phyloP scores from a whole-genome alignment of 306 rosid species.

The Medicago ruthenica region DNA sequence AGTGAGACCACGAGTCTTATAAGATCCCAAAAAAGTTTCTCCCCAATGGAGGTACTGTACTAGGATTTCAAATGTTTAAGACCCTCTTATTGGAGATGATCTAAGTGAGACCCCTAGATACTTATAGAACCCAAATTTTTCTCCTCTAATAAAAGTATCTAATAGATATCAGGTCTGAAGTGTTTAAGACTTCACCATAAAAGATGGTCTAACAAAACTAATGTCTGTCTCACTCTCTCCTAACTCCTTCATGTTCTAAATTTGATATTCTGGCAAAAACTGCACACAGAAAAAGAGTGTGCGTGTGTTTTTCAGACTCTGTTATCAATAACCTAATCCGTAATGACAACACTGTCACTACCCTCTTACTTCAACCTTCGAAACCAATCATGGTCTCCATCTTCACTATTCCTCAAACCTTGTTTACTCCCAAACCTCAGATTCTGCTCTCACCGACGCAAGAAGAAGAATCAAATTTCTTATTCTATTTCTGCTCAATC shows the following conservation, averaged over 20 bases:
- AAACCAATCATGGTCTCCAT: conserved; percentile 39
- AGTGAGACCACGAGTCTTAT: no score
- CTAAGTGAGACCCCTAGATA: no score
- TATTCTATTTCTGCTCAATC: conserved; percentile 40
- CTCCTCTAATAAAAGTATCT: no score
- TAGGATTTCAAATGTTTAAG: no score
- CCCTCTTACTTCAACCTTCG: conserved; percentile 1
- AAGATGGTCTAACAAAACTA: no score
- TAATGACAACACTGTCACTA: conserved; percentile 37
- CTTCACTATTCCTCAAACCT: conserved; percentile 26
- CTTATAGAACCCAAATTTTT: no score
- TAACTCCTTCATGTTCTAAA: neutral
- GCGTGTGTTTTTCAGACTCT: neutral
- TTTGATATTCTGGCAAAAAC: neutral
- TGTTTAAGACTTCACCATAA: no score
- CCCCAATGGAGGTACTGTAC: no score
- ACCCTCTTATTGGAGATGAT: no score
- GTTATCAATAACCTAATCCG: neutral
- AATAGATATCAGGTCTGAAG: no score
- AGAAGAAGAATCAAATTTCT: neutral
- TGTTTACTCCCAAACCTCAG: conserved; percentile 34
- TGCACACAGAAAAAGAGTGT: neutral
- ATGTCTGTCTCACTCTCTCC: no score
- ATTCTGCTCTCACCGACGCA: conserved; percentile 24
- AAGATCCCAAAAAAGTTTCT: no score